A percentile compares a stretch with the other conserved stretches of the same genome.
Evolutionary conservation across 2,329 filamentous ascomycete species (phyloP).

Genomic region (Fusarium compactum): DNA sequence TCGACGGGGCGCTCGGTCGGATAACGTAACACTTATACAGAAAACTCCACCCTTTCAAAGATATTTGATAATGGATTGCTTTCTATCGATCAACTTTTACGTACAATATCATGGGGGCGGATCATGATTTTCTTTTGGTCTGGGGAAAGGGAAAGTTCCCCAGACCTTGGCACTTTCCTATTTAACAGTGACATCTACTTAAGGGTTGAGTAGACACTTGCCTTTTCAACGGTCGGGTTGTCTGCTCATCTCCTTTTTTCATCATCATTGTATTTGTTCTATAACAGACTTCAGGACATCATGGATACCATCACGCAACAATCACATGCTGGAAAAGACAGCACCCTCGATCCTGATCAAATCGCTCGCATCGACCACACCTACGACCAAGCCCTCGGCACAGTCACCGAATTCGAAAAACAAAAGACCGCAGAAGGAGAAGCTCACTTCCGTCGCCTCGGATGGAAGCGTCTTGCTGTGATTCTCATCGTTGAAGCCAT

Average conservation of each 20-base stretch:
- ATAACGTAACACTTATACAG: constrained; percentile 27
- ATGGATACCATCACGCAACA: constrained; percentile 10
- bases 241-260: background rate
- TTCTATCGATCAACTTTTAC: constrained; percentile 16
- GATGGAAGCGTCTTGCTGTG: constrained; percentile 44
- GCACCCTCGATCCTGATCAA: constrained; percentile 6
- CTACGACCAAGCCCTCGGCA: constrained; percentile 38
- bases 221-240: background rate
- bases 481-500: constrained; percentile 44
- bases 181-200: background rate
- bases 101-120: constrained; percentile 13
- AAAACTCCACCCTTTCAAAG: constrained; percentile 4
- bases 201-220: background rate
- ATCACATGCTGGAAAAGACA: background rate
- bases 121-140: background rate
- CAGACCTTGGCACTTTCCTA: constrained; percentile 16
- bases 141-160: constrained; percentile 8
- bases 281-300: background rate
- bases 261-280: background rate
- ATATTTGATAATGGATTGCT: constrained; percentile 25
- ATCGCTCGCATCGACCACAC: constrained; percentile 29
- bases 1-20: background rate
- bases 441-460: constrained; percentile 39
- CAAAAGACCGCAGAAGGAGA: constrained; percentile 39
- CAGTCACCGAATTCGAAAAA: constrained; percentile 44